These are phyloP conservation scores for Drechslera avenae DNA, from an alignment of 2,329 filamentous ascomycete genomes.

Conservation along the genomic window DNA sequence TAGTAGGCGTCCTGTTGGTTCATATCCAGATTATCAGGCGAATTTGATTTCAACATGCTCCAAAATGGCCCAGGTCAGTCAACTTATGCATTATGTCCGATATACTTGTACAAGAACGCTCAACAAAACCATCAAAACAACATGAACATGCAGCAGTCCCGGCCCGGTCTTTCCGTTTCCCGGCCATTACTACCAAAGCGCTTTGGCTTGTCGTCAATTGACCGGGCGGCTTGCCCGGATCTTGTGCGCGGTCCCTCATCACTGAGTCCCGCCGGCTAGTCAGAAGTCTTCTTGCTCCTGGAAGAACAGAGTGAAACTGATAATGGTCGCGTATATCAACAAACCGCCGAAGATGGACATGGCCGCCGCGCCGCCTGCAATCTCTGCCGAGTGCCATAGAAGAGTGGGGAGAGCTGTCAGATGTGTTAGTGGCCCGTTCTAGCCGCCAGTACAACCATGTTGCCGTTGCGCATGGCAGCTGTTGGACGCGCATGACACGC, in stretches of 20 bases:
- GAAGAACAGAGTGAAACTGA: slow-evolving; percentile 98
- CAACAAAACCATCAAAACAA: slow-evolving; percentile 22
- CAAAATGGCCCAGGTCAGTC: not conserved
- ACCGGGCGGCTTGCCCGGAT: not conserved
- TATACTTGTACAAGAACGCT: slow-evolving; percentile 37
- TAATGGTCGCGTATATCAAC: slow-evolving; percentile 96
- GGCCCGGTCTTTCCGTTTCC: not conserved
- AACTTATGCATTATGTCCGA: slow-evolving; percentile 18
- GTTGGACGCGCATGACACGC: not conserved
- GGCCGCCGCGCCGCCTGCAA: slow-evolving; percentile 81
- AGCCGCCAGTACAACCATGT: not conserved
- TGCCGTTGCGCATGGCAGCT: not conserved
- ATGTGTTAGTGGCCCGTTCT: slow-evolving; percentile 16
- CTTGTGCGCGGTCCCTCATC: slow-evolving; percentile 16
- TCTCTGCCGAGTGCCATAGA: slow-evolving; percentile 84
- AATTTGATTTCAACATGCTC: not conserved
- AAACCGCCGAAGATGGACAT: slow-evolving; percentile 94
- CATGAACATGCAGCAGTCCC: slow-evolving; percentile 8
- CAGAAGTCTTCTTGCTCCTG: slow-evolving; percentile 96
- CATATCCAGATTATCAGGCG: not conserved
- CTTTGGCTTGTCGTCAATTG: not conserved
- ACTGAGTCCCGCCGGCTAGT: slow-evolving; percentile 36
- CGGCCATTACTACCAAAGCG: not conserved
- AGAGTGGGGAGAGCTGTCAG: slow-evolving; percentile 79
- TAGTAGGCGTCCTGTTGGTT: not conserved